Conservation (phyloP, 2,329 filamentous ascomycete genomes). For the Arthrobotrys entomopaga region DNA sequence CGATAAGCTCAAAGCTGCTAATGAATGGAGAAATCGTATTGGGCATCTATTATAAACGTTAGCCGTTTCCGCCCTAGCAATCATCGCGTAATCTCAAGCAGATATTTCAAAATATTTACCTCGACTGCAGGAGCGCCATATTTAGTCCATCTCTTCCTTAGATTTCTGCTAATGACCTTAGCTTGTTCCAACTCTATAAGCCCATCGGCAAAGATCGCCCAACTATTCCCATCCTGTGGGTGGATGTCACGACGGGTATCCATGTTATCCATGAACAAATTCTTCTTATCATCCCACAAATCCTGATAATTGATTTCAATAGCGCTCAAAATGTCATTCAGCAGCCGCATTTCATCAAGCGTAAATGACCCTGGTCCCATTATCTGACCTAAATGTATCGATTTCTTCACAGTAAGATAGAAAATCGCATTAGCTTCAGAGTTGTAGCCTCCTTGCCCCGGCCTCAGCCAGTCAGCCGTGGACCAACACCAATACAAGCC, state of each 20-base stretch:
- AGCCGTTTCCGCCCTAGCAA: background rate
- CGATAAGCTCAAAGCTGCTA: constrained; percentile 63
- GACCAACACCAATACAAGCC: constrained; percentile 67
- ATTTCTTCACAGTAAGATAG: constrained; percentile 68
- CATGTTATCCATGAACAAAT: constrained; percentile 69
- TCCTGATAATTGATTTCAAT: constrained; percentile 64
- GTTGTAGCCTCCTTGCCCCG: constrained; percentile 66
- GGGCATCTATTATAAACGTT: constrained; percentile 38
- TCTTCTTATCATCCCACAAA: constrained; percentile 66
- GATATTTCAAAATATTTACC: constrained; percentile 48
- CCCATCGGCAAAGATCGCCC: constrained; percentile 63
- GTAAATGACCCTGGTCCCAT: constrained; percentile 60
- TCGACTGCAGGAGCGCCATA: constrained; percentile 65
- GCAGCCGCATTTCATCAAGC: constrained; percentile 61
- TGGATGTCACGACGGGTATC: constrained; percentile 64
- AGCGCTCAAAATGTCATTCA: constrained; percentile 60
- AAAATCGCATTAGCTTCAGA: constrained; percentile 68
- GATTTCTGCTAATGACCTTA: constrained; percentile 57
- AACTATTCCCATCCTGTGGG: constrained; percentile 71
- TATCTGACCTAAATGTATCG: constrained; percentile 65
- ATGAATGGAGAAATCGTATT: constrained; percentile 64
- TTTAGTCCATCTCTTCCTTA: constrained; percentile 63
- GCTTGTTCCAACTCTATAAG: constrained; percentile 14
- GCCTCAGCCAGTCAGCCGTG: constrained; percentile 67
- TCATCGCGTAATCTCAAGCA: background rate